Base-by-base conservation (phyloP, 2,329 filamentous ascomycete genomes). In the Bipolaris victoriae region DNA sequence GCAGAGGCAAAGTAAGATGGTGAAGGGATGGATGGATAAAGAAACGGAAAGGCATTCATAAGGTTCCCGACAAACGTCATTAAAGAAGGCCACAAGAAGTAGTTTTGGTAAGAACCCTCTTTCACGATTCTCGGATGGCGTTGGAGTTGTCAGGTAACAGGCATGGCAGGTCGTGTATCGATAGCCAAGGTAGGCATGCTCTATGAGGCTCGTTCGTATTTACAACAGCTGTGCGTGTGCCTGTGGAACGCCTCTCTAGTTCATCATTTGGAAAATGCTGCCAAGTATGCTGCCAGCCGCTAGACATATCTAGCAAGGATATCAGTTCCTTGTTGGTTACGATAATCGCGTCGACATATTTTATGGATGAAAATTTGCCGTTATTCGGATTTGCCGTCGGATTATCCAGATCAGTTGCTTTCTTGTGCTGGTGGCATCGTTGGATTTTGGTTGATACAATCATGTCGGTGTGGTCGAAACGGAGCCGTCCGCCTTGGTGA, bases 11-110 rank as follows among this genome's bases (percentile, higher is more conserved):
- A 63, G 53, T 62, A 57, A 41, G 58, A 24, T n/a, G 13, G 54
- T 61, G 56, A 54, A 63, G 57, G 61, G 61, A 62, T 63, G 43
- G 5, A 24, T 22, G 18, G 3, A 37, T 7, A 20, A 48, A 36
- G 33, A 36, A 15, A 62, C 49, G 49, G 55, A 43, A 49, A 39
- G 24, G 46, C 10, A 15, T 58, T 58, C 56, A 55, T 54, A 18
- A 40, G 20, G 56, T 57, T 46, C 46, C 54, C 20, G 7, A 3
- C 18, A 26, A 11, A 15, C 31, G 15, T 18, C 22, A 24, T 48
- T 3, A 37, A 5, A 4, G 11, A 11, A n/a, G 3, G 15, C 15
- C n/a, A 15, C 11, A 24, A 24, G 7, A 24, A 10, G 7, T 7
- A 48, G 15, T 37, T 3, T 5, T 31, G 11, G 13, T 9, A 36